Base-by-base conservation (phyloP, 2,329 filamentous ascomycete species). In the Talaromyces albobiverticillius region DNA sequence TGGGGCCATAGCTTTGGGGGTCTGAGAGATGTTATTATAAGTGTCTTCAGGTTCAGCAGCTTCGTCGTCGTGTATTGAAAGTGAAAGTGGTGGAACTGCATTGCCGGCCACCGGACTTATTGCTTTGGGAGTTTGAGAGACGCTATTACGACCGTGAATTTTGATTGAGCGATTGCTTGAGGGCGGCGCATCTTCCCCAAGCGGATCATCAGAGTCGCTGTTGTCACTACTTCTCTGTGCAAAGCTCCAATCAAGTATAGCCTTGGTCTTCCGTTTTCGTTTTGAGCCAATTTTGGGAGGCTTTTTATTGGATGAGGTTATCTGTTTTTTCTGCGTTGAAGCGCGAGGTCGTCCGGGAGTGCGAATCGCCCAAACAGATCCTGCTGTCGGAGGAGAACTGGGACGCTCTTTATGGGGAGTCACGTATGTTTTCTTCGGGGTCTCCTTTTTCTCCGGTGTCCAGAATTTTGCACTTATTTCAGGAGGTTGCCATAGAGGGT, bases 201-300 rank as follows among this genome's bases (percentile, higher is more conserved):
- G 61, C 42, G 72, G 72, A 55, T 75, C 72, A 57, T 75, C 72
- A n/a, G 72, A 75, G 57, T 75, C 72, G 51, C 64, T 67, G 48
- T 62, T 64, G 41, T 69, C 68, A 26, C 34, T 36, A n/a, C 62
- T 59, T 10, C 62, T 55, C 36, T 63, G 57, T 36, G 69, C 67
- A 53, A 73, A 73, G 41, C 65, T 71, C 69, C 69, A 72, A 59
- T 72, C 69, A 52, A 59, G 64, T 38, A 61, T 61, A 26, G 67
- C 61, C 46, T 64, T 70, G 10, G 62, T 66, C 52, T 63, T 62
- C 31, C 60, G 53, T 34, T 66, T 68, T 23, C 57, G 59, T 26
- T 64, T 67, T 56, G 31, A 52, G 48, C 50, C 47, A 25, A 48
- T 55, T 49, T 52, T 58, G 54, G 8, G 55, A 29, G 63, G 54